phyloP scores from a whole-genome alignment of 2,329 filamentous ascomycete species.

The Monosporascus sp. region DNA sequence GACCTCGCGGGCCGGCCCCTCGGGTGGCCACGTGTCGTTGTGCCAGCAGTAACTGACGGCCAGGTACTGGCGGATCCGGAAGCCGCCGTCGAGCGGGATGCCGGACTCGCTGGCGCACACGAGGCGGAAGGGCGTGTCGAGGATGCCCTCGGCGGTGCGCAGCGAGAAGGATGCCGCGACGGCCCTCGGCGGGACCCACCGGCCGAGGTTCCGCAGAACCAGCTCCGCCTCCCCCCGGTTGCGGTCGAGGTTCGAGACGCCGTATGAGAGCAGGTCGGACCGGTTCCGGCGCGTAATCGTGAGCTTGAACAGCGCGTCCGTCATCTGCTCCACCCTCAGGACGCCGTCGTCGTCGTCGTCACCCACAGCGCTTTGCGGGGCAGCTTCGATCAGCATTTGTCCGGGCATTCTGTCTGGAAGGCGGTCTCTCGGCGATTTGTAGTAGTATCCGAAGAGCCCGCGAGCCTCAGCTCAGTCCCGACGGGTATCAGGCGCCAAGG shows the following conservation, averaged over 20 bases:
- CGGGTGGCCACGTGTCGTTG: conserved; percentile 1
- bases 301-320: not conserved
- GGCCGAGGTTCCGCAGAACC: not conserved
- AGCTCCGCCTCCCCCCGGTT: conserved; percentile 3
- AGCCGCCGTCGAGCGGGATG: conserved; percentile 4
- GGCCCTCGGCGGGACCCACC: conserved; percentile 1
- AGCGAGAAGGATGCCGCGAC: not conserved
- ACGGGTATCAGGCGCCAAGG: too few relatives aligned
- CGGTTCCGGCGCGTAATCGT: conserved; percentile 2
- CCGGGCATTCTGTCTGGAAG: too few relatives aligned
- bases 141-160: conserved; percentile 1
- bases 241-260: not conserved
- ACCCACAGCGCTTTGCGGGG: not conserved
- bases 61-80: conserved; percentile 5
- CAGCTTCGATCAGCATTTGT: not conserved
- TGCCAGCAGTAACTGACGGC: conserved; percentile 8
- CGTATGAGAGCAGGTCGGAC: not conserved
- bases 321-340: not conserved
- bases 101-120: conserved; percentile 4
- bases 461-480: too few relatives aligned
- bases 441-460: too few relatives aligned
- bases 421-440: too few relatives aligned
- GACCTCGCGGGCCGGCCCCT: not conserved
- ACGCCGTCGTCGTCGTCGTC: not conserved
- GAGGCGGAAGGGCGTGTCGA: conserved; percentile 2